A percentile compares a stretch with the other conserved stretches of the same genome.
Evolutionary conservation across 768 basidiomycete genomes (phyloP).

Genomic region (Tulasnella calospora): DNA sequence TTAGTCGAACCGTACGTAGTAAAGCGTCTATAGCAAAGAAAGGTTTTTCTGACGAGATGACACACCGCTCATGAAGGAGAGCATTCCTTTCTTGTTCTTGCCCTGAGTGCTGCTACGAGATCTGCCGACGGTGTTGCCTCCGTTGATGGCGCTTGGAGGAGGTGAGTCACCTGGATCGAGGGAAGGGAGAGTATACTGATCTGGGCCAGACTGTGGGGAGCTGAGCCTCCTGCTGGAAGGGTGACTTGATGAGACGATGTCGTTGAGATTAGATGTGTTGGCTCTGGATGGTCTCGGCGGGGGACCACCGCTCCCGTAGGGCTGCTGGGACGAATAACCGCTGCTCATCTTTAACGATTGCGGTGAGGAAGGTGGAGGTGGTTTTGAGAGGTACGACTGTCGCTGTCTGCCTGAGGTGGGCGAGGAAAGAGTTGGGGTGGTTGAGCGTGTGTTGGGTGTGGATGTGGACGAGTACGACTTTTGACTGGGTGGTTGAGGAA

Average conservation of each 20-base stretch:
- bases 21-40: background rate
- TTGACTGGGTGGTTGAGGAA: constrained; percentile 8
- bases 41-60: background rate
- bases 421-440: background rate
- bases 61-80: constrained; percentile 6
- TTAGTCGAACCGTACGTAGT: too few species aligned
- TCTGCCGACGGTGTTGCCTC: constrained; percentile 10
- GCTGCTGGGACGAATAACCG: background rate
- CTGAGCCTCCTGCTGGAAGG: constrained; percentile 21
- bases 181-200: constrained; percentile 15
- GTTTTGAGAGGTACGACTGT: constrained; percentile 12
- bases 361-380: background rate
- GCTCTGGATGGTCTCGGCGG: constrained; percentile 78
- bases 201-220: background rate
- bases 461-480: constrained; percentile 11
- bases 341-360: background rate
- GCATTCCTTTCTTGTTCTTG: constrained; percentile 28
- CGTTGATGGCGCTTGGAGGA: constrained; percentile 7
- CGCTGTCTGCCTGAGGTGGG: background rate
- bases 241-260: constrained; percentile 35
- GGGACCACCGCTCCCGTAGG: constrained; percentile 38
- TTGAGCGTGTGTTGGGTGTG: constrained; percentile 13
- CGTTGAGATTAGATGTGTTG: constrained; percentile 76
- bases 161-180: constrained; percentile 24
- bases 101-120: constrained; percentile 28